These are phyloP conservation scores for Sorghum bicolor DNA, from an alignment of 176 grass and related monocot genomes.

Conservation along the genomic window DNA sequence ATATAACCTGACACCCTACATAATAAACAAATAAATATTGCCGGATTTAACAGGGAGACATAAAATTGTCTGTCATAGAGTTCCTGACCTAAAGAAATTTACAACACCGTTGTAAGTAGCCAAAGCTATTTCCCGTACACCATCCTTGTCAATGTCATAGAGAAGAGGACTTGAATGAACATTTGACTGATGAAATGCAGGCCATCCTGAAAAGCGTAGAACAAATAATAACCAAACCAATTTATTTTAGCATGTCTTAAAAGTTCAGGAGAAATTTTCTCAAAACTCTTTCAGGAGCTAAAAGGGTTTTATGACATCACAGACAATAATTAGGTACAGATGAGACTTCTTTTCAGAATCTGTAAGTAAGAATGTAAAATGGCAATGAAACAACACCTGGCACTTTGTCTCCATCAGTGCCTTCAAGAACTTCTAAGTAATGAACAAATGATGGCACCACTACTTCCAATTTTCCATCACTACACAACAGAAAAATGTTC, in stretches of 20 bases:
- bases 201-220: conserved; percentile 59
- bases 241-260: not conserved
- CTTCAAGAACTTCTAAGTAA: conserved; percentile 97
- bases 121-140: conserved; percentile 80
- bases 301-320: conserved; percentile 5
- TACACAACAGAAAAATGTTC: conserved; percentile 30
- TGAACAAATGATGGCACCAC: conserved; percentile 97
- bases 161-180: conserved; percentile 88
- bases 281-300: conserved; percentile 17
- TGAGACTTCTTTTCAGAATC: conserved; percentile 1
- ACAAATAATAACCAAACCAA: not conserved
- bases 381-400: conserved; percentile 49
- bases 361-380: conserved; percentile 25
- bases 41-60: not conserved
- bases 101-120: conserved; percentile 93
- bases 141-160: conserved; percentile 92
- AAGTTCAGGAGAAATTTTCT: not conserved
- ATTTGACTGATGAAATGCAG: conserved; percentile 95
- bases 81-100: conserved; percentile 82
- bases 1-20: conserved; percentile 87
- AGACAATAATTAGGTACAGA: not conserved
- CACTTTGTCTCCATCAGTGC: conserved; percentile 93
- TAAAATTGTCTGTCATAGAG: not conserved
- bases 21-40: conserved; percentile 40
- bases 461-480: conserved; percentile 91